These are phyloP conservation scores for Symbiodinium natans DNA, from an alignment of 73 alveolate species.

Conservation along the genomic window DNA sequence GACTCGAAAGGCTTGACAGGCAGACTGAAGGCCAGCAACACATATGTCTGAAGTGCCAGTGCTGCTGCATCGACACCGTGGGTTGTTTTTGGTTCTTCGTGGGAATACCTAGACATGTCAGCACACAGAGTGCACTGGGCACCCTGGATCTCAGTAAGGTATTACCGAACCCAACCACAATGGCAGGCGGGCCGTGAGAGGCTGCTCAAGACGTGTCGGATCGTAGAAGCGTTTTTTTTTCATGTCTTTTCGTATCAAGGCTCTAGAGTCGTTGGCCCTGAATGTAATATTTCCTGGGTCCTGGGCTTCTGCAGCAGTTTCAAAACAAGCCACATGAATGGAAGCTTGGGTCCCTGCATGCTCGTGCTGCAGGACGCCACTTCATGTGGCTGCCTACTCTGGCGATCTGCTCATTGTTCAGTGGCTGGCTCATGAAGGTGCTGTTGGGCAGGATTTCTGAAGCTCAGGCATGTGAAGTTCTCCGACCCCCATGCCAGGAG, in stretches of 20 bases:
- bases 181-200: conserved; percentile 1
- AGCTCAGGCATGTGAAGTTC: neutral
- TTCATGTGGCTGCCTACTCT: conserved; percentile 70
- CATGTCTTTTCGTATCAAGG: too few relatives aligned
- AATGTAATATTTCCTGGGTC: neutral
- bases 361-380: conserved; percentile 43
- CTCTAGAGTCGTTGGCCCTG: too few relatives aligned
- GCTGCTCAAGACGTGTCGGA: too few relatives aligned
- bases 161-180: neutral
- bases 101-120: too few relatives aligned
- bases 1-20: neutral
- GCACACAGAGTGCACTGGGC: too few relatives aligned
- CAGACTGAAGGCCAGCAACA: too few relatives aligned
- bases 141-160: neutral
- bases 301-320: neutral
- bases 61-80: neutral
- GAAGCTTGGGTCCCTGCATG: neutral
- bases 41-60: neutral
- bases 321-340: neutral
- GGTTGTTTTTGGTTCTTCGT: neutral
- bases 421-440: conserved; percentile 55
- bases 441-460: neutral
- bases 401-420: conserved; percentile 45
- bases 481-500: neutral
- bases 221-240: too few relatives aligned